Evolutionary conservation across 257 asterid species (phyloP), one percentile per base, ranked within the genome.

Genomic region (Penstemon newberryi): DNA sequence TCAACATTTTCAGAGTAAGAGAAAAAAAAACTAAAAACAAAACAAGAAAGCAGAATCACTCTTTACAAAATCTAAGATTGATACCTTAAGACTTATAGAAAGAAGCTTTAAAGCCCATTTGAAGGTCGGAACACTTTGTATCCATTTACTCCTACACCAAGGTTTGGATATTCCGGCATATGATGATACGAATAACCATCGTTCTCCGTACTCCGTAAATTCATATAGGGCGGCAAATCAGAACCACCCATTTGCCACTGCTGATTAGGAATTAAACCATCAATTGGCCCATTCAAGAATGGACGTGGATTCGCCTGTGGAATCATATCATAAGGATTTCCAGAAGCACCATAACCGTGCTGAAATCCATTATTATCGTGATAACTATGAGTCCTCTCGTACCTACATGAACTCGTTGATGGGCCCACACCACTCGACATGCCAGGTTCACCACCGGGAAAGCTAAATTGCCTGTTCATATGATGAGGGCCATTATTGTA

Each of bases 181-280:
- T 79, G 87, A 70, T 82, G 87, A 71, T 81, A 84, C 3, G 83
- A 77, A 70, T 79, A 80, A 38, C 86, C 87, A 55, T 84, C 87
- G 5, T 64, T 75, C 18, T 83, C 91, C 58, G 67, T 66, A 68
- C 75, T 83, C 74, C 86, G 65, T 64, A 55, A 62, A 67, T 74
- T 75, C 73, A 75, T 3, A 56, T 42, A 80, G 5, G 83, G 33
- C 2, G 33, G 70, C 63, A 79, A 67, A 66, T 87, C 92, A 19
- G 88, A 80, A 71, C 86, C 78, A 7, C 69, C 74, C 88, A 92
- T 80, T 64, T 82, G 92, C 98, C 98, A 89, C 62, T 85, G 33
- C 1, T 25, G 92, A 72, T 69, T 77, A 46, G 85, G 83, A 44
- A 79, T 60, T 57, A 76, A 61, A 19, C 90, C 87, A 19, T 85